phyloP scores from a whole-genome alignment of 257 asterid species.

The Capsicum pubescens region DNA sequence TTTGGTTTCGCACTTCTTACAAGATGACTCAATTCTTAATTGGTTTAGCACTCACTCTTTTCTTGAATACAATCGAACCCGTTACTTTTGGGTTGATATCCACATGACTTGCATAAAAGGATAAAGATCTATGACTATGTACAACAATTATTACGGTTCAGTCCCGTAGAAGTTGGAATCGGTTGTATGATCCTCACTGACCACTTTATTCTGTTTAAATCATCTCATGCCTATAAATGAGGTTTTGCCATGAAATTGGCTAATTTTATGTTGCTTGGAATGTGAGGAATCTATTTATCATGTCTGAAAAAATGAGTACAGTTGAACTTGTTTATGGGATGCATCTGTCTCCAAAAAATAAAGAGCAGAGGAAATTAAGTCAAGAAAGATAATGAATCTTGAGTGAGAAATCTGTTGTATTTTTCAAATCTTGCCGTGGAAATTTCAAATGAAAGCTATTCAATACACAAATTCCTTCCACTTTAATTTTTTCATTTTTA shows the following conservation, averaged over 20 bases:
- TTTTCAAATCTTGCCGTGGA: neutral
- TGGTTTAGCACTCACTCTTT: too few relatives aligned
- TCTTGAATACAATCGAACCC: neutral
- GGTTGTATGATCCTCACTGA: neutral
- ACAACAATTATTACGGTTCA: neutral
- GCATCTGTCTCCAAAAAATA: neutral
- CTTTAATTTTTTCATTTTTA: neutral
- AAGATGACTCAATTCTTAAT: too few relatives aligned
- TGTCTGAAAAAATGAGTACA: neutral
- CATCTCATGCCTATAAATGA: neutral
- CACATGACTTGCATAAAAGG: neutral
- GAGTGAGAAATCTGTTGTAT: neutral
- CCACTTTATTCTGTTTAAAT: too few relatives aligned
- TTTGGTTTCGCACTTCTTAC: too few relatives aligned
- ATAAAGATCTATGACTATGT: neutral
- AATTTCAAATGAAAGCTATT: neutral
- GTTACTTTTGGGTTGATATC: neutral
- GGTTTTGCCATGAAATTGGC: neutral
- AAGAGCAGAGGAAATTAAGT: neutral
- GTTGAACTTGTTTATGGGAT: neutral
- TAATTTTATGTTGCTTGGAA: too few relatives aligned
- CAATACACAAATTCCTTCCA: neutral
- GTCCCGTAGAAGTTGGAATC: neutral
- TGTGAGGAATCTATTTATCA: neutral
- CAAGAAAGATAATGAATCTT: neutral